phyloP scores from a whole-genome alignment of 2,329 filamentous ascomycete species.

The Diaporthe citri region DNA sequence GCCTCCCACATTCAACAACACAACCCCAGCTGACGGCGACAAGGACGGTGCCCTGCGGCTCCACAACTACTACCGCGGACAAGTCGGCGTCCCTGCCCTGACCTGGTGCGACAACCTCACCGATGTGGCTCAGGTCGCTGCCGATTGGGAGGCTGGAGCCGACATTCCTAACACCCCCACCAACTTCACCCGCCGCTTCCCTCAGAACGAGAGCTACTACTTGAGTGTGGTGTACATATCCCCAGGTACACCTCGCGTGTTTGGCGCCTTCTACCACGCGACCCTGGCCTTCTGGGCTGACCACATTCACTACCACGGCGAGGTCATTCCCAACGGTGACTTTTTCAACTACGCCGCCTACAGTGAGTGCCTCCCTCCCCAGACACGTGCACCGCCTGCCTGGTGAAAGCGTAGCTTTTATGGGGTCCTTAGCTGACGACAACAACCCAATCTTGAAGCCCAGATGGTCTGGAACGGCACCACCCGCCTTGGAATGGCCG shows the following conservation, averaged over 20 bases:
- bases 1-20: not conserved
- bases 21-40: not conserved
- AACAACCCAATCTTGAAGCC: not conserved
- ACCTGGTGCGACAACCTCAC: slow-evolving; percentile 7
- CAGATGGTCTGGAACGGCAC: slow-evolving; percentile 16
- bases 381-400: not conserved
- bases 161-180: not conserved
- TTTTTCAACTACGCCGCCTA: not conserved
- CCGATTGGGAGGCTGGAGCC: not conserved
- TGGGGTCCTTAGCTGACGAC: not conserved
- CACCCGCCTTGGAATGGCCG: not conserved
- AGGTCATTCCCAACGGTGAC: slow-evolving; percentile 14
- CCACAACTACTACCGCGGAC: slow-evolving; percentile 6
- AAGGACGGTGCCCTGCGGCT: not conserved
- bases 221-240: not conserved
- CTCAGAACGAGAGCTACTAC: not conserved
- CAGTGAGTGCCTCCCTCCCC: not conserved
- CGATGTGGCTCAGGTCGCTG: not conserved
- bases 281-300: not conserved
- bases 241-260: not conserved
- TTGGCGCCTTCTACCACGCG: not conserved
- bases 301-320: not conserved
- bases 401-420: fast-evolving
- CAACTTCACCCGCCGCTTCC: slow-evolving; percentile 1
- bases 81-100: not conserved